Conservation (phyloP, 1,284 basidiomycete species). For the Sphagnurus paluster region DNA sequence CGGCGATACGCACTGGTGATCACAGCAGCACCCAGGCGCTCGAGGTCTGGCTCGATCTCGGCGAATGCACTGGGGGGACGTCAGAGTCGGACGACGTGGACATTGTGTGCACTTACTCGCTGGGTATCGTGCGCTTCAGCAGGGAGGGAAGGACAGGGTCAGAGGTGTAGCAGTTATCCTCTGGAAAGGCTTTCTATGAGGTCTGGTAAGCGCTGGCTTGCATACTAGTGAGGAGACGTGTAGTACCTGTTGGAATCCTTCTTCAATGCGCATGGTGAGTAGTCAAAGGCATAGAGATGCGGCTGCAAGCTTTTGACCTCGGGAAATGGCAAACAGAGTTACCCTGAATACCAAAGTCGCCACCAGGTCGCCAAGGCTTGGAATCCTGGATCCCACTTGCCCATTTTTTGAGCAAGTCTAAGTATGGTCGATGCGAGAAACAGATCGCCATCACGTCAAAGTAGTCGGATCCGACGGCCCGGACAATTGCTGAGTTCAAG, state of each 20-base stretch:
- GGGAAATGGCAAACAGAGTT: no score
- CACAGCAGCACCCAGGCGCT: slow-evolving; percentile 54
- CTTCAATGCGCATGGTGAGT: slow-evolving; percentile 55
- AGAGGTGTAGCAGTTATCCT: slow-evolving; percentile 59
- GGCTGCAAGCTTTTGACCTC: neutral
- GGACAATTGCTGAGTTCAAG: no score
- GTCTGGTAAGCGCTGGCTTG: neutral
- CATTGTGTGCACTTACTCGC: slow-evolving; percentile 28
- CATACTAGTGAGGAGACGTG: slow-evolving; percentile 31
- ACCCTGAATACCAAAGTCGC: no score
- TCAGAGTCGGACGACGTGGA: neutral
- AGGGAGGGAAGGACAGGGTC: slow-evolving; percentile 61
- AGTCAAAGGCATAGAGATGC: neutral
- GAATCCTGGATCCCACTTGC: no score
- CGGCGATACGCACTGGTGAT: slow-evolving; percentile 43
- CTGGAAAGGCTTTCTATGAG: slow-evolving; percentile 37
- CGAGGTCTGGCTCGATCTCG: slow-evolving; percentile 54
- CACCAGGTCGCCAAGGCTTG: no score
- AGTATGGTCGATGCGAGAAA: no score
- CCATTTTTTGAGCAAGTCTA: no score
- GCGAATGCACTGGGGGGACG: slow-evolving; percentile 33
- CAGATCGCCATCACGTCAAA: no score
- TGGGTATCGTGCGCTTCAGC: slow-evolving; percentile 55
- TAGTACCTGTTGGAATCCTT: slow-evolving; percentile 68
- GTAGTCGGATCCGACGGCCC: no score